Evolutionary conservation across 352 stramenopile species (phyloP).

Genomic region (Phytophthora cactorum): DNA sequence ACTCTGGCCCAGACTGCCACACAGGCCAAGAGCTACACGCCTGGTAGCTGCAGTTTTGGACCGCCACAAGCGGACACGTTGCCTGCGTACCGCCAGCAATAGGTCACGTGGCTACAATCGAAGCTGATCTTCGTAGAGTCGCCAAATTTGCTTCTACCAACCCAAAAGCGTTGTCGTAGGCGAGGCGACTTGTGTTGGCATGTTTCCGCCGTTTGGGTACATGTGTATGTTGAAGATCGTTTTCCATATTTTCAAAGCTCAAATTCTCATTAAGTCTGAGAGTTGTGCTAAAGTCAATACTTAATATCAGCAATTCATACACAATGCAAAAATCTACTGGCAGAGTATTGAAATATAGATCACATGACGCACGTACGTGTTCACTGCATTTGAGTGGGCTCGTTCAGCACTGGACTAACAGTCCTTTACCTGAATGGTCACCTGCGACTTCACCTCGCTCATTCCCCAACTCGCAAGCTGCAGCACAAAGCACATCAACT

Average conservation of each 20-base stretch:
- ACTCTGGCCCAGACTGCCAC: slow-evolving; percentile 52
- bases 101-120: slow-evolving; percentile 43
- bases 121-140: slow-evolving; percentile 7
- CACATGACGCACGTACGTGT: too few species aligned
- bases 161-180: not conserved
- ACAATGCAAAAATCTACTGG: too few species aligned
- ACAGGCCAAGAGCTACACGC: slow-evolving; percentile 58
- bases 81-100: slow-evolving; percentile 53
- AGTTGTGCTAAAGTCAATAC: too few species aligned
- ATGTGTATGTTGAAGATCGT: slow-evolving; percentile 8
- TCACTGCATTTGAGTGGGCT: too few species aligned
- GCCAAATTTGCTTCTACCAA: not conserved
- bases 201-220: not conserved
- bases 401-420: not conserved
- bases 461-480: slow-evolving; percentile 14
- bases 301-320: too few species aligned
- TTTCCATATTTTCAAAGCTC: slow-evolving; percentile 1
- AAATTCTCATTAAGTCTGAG: too few species aligned
- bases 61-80: slow-evolving; percentile 47
- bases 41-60: slow-evolving; percentile 48
- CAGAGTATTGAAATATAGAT: too few species aligned
- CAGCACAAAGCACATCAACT: slow-evolving; percentile 1
- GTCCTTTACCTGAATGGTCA: slow-evolving; percentile 4
- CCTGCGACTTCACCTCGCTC: not conserved
- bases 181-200: not conserved